Percentiles rank a stretch among this genome's conserved stretches.
phyloP scores from a whole-genome alignment of 2,329 filamentous ascomycete species.

The Claviceps purpurea region DNA sequence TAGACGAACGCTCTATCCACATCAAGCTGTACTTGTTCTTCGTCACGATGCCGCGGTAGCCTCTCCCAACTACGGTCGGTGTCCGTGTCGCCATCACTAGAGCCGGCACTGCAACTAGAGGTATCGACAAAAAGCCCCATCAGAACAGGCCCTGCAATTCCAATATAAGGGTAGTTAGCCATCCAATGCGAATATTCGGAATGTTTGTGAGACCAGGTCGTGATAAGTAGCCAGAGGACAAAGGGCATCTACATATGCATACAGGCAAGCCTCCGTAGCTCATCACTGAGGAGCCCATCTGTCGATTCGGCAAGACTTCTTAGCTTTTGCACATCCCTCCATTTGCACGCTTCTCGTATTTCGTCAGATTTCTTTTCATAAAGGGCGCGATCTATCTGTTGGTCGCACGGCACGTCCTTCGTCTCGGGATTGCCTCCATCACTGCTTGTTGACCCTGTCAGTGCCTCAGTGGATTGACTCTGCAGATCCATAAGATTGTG shows the following conservation, averaged over 20 bases:
- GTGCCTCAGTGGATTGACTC: constrained; percentile 2
- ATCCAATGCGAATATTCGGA: background rate
- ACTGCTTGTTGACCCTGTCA: constrained; percentile 2
- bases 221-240: constrained; percentile 2
- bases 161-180: background rate
- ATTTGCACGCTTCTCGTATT: constrained; percentile 43
- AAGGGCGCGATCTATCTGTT: constrained; percentile 1
- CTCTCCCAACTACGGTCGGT: constrained; percentile 35
- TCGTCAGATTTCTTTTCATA: background rate
- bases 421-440: constrained; percentile 1
- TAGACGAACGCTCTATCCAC: constrained; percentile 96
- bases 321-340: constrained; percentile 41
- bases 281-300: constrained; percentile 56
- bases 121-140: constrained; percentile 26
- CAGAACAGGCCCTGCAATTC: constrained; percentile 44
- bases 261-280: constrained; percentile 65
- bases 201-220: background rate
- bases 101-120: background rate
- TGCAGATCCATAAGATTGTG: constrained; percentile 9
- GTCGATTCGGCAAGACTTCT: constrained; percentile 44
- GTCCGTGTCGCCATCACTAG: background rate
- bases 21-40: constrained; percentile 82
- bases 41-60: constrained; percentile 69
- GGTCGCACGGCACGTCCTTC: constrained; percentile 4
- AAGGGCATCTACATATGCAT: constrained; percentile 14